Evolutionary conservation across 768 basidiomycete genomes (phyloP), one percentile per base, ranked within the genome.

Genomic region (Suillus discolor): DNA sequence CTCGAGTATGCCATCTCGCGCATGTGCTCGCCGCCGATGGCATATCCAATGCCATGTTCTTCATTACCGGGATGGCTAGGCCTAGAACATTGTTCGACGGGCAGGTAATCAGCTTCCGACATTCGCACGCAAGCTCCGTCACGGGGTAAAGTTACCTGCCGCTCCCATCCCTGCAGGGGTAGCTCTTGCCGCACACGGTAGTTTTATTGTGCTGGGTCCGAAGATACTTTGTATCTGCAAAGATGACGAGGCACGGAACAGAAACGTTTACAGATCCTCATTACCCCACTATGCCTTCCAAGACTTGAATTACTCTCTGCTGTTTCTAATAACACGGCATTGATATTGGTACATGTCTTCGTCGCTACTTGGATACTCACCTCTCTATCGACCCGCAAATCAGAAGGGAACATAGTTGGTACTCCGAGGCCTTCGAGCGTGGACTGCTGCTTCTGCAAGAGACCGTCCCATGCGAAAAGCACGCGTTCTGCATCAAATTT

Each of bases 401-500:
- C 75, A 3, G 89, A 87, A 15, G 80, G 75, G 72, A 85, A 91
- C 89, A 95, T 93, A 3, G 86, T 82, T 18, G 93, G 93, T 16
- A 94, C 84, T 47, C 82, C 79, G 54, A 89, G 78, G 38, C 80
- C 74, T 68, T 87, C 86, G 57, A 95, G 79, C 18, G 84, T 78
- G 0, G 78, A 72, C 75, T 95, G 93, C 73, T 95, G 93, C 70
- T 85, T 86, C 60, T 84, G 78, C 23, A 89, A 75, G n/a, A 94
- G 81, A 23, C 84, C 85, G 71, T 92, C 92, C 91, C 92, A 95
- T 11, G 91, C 89, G 3, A 87, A 81, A 7, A 94, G 75, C 12
- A 82, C 89, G 44, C 89, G 83, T 61, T 92, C 87, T n/a, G 70
- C 70, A 72, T 94, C 93, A 72, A 93, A 93, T 67, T 81, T 84